Evolutionary conservation across 2,329 filamentous ascomycete genomes (phyloP).

Genomic region (Fragosphaeria purpurea): DNA sequence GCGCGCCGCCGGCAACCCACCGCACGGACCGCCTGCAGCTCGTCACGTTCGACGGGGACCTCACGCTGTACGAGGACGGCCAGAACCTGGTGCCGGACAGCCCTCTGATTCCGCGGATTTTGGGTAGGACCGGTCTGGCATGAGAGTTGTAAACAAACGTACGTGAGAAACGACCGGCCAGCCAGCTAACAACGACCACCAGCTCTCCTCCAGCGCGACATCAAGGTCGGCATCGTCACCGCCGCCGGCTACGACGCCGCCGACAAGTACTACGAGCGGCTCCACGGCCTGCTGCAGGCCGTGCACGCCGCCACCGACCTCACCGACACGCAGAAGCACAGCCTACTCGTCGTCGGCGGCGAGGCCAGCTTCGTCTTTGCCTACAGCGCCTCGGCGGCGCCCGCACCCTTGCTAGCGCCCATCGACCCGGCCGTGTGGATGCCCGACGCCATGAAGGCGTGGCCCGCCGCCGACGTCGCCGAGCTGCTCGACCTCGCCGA

Average conservation of each 20-base stretch:
- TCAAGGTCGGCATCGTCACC: slow-evolving; percentile 89
- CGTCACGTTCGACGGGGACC: slow-evolving; percentile 94
- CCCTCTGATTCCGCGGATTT: slow-evolving; percentile 60
- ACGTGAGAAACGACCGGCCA: slow-evolving; percentile 17
- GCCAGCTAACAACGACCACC: background rate
- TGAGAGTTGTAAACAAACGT: too few species aligned
- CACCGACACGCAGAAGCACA: slow-evolving; percentile 58
- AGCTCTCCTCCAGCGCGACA: slow-evolving; percentile 65
- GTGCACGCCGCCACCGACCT: slow-evolving; percentile 44
- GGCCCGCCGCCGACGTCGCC: slow-evolving; percentile 67
- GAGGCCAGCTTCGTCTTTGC: slow-evolving; percentile 94
- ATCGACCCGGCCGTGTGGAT: slow-evolving; percentile 62
- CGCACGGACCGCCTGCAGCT: slow-evolving; percentile 49
- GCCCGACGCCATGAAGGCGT: slow-evolving; percentile 65
- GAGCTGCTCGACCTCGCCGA: slow-evolving; percentile 84
- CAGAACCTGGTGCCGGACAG: slow-evolving; percentile 65
- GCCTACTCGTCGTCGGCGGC: slow-evolving; percentile 85
- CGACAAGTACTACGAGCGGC: slow-evolving; percentile 72
- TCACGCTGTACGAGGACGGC: slow-evolving; percentile 90
- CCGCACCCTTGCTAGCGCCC: slow-evolving; percentile 58
- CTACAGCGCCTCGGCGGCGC: slow-evolving; percentile 54
- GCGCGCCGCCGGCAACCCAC: too few species aligned
- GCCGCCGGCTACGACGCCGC: slow-evolving; percentile 90
- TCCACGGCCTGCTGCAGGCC: slow-evolving; percentile 78
- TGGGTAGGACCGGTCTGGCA: slow-evolving; percentile 39